Evolutionary conservation across 345 rosid species (phyloP).

Genomic region (Chamaenerion angustifolium): DNA sequence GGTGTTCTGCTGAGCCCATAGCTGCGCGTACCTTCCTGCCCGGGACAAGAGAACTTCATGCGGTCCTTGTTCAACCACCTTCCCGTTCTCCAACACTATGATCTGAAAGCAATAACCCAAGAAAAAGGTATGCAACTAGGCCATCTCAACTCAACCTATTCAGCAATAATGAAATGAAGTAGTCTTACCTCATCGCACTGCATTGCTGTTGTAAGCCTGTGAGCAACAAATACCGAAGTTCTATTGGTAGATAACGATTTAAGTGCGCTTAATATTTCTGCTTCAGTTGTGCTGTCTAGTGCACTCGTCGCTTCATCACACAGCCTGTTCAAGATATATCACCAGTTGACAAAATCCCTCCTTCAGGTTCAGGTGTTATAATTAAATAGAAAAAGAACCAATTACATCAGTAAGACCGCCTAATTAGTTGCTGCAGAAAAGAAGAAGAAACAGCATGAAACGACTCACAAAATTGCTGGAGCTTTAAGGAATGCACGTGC

Average conservation of each 20-base stretch:
- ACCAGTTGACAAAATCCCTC: no score
- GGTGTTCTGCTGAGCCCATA: slow-evolving; percentile 88
- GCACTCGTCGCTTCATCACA: slow-evolving; percentile 99
- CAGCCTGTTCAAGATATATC: slow-evolving; percentile 32
- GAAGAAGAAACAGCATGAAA: slow-evolving; percentile 1
- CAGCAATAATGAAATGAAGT: neutral
- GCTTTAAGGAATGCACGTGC: slow-evolving; percentile 91
- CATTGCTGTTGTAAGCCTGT: slow-evolving; percentile 98
- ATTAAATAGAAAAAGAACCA: no score
- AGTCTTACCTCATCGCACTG: slow-evolving; percentile 79
- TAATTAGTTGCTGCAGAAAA: no score
- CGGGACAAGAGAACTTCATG: slow-evolving; percentile 65
- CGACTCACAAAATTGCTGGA: slow-evolving; percentile 70
- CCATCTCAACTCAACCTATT: neutral
- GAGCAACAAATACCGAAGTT: slow-evolving; percentile 89
- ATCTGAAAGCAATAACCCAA: slow-evolving; percentile 38
- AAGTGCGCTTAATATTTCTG: slow-evolving; percentile 79
- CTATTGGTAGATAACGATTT: slow-evolving; percentile 74
- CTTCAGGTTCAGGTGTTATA: no score
- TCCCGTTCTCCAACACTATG: slow-evolving; percentile 83
- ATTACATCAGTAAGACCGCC: neutral
- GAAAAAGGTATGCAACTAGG: neutral
- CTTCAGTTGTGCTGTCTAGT: slow-evolving; percentile 96
- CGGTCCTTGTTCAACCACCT: slow-evolving; percentile 84
- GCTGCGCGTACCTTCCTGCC: slow-evolving; percentile 90